A percentile compares a stretch with the other conserved stretches of the same genome.
These are phyloP conservation scores for Juglanconis oblonga DNA, from an alignment of 2,329 filamentous ascomycete genomes.

Conservation along the genomic window DNA sequence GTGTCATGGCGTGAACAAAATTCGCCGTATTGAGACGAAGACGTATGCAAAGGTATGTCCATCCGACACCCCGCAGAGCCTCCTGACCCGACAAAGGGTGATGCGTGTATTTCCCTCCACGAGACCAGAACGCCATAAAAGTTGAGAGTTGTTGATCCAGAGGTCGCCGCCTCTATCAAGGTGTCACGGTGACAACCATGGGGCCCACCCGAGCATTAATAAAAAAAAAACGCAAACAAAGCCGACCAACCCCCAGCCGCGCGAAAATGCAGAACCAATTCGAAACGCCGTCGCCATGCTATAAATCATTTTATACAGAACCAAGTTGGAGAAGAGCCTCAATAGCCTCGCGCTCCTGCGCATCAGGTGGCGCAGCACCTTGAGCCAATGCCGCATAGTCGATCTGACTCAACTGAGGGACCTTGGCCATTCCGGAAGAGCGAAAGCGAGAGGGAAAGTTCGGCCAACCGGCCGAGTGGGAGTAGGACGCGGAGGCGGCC, in stretches of 20 bases:
- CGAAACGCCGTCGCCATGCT: constrained; percentile 54
- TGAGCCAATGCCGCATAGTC: constrained; percentile 49
- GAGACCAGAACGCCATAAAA: constrained; percentile 13
- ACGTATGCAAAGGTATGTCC: constrained; percentile 1
- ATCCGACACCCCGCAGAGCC: background rate
- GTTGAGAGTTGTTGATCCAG: constrained; percentile 15
- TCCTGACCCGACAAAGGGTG: constrained; percentile 3
- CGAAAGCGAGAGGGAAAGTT: constrained; percentile 45
- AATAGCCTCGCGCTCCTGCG: constrained; percentile 77
- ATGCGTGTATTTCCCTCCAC: constrained; percentile 8
- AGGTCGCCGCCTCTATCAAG: constrained; percentile 19
- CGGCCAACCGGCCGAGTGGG: constrained; percentile 49
- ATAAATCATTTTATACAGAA: constrained; percentile 62
- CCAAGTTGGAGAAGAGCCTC: constrained; percentile 78
- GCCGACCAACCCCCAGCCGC: constrained; percentile 1
- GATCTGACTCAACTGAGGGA: constrained; percentile 49
- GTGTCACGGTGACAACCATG: background rate
- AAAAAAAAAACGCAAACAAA: constrained; percentile 1
- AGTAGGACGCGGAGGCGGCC: constrained; percentile 59
- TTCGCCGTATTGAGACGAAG: background rate
- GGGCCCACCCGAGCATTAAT: background rate
- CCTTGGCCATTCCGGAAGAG: constrained; percentile 49
- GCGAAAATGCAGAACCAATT: constrained; percentile 12
- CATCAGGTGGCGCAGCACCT: constrained; percentile 45
- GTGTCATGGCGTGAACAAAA: background rate